Base-by-base conservation (phyloP, 2,329 filamentous ascomycete species). In the Diaporthe vexans region DNA sequence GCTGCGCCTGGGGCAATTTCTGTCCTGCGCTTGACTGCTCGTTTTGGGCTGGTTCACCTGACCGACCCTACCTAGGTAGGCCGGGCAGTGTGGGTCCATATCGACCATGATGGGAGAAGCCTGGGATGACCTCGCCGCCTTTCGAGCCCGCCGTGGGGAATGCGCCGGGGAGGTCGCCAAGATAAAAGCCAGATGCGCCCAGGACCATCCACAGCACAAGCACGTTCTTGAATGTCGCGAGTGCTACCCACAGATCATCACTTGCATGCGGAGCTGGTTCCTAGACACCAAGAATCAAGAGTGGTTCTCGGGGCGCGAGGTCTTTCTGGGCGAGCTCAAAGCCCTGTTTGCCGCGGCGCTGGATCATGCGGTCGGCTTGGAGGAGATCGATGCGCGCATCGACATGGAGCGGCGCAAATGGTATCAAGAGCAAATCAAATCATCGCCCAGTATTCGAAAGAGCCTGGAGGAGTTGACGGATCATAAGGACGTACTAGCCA, bases 241-340 rank as follows among this genome's bases (percentile, higher is more conserved):
- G 33, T 90, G 88, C 79, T 89, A 87, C 80, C 80, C 80, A 26
- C 83, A 86, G 71, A 80, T 88, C 6, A 78, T 91, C 56, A 85
- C 87, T 46, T 82, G 83, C 46, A 83, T 91, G 78, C 79, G 83
- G 72, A 80, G 81, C 69, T 83, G 83, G 54, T 87, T 85, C 75
- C 77, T 83, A 21, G 79, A 82, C 54, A 33, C 75, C 9, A 71
- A 51, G 35, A 59, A 65, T 11, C 58, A 71, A 10, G 87, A 89
- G 78, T 91, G 89, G 89, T 90, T 90, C 79, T 83, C 86, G 3
- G 84, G 85, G 59, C 82, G 88, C 43, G 82, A 82, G 40, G 81
- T 82, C 10, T 90, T 91, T 74, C 81, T 90, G 29, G 82, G 84
- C 70, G 87, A 88, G 72, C 82, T 91, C 15, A 86, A 88, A 75